A percentile compares a stretch with the other conserved stretches of the same genome.
phyloP scores from a whole-genome alignment of 73 alveolate genomes.

The Uronychia binucleata region DNA sequence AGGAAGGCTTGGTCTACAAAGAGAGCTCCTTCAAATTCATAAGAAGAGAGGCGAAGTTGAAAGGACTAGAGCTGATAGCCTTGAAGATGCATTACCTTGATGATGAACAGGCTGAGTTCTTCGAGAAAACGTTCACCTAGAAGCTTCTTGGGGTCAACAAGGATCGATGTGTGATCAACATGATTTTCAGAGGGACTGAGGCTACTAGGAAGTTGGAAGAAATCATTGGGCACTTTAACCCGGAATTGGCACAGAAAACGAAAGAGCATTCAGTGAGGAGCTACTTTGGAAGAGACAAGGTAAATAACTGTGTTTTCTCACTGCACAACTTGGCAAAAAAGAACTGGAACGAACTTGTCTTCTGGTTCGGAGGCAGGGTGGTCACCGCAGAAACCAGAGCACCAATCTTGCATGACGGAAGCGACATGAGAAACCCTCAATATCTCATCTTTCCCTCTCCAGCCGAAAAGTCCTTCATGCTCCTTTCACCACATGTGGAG shows the following conservation, averaged over 20 bases:
- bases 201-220: conserved; percentile 8
- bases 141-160: not conserved
- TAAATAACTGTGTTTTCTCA: conserved; percentile 18
- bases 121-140: conserved; percentile 19
- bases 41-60: conserved; percentile 10
- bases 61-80: conserved; percentile 35
- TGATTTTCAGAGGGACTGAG: conserved; percentile 33
- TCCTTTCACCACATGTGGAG: conserved; percentile 15
- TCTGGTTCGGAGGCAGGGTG: conserved; percentile 49
- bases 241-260: conserved; percentile 36
- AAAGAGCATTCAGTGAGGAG: conserved; percentile 32
- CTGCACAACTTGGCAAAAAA: conserved; percentile 6
- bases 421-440: conserved; percentile 1
- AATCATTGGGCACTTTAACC: conserved; percentile 46
- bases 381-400: conserved; percentile 11
- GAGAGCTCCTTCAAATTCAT: conserved; percentile 5
- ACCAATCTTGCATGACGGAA: not conserved
- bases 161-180: not conserved
- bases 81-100: conserved; percentile 27
- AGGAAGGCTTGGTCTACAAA: not conserved
- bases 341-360: conserved; percentile 15
- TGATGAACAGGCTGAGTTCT: conserved; percentile 4
- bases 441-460: conserved; percentile 17
- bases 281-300: conserved; percentile 41
- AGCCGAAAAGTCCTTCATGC: conserved; percentile 2